phyloP scores from a whole-genome alignment of 495 filamentous ascomycete genomes.

The Podospora comata region DNA sequence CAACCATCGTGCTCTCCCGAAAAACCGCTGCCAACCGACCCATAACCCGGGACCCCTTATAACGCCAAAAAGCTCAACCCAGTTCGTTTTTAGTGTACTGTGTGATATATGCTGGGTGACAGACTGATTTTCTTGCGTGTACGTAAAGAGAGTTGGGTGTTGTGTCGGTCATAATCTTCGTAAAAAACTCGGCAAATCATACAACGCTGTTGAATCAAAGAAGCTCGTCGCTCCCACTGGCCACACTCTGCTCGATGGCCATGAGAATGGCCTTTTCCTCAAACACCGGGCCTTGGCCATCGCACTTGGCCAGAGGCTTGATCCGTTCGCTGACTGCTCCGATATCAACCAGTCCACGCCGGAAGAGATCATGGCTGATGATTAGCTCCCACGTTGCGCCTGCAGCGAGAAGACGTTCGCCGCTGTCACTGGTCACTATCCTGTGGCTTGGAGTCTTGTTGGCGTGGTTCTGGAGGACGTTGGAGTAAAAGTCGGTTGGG shows the following conservation, averaged over 20 bases:
- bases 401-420: conserved; percentile 74
- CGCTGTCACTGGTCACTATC: conserved; percentile 62
- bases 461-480: conserved; percentile 51
- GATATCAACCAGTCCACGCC: conserved; percentile 80
- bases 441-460: conserved; percentile 65
- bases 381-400: conserved; percentile 90
- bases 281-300: conserved; percentile 89
- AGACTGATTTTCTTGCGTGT: not conserved
- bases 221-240: conserved; percentile 69
- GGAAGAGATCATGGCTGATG: conserved; percentile 74
- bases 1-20: not conserved
- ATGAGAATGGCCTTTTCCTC: conserved; percentile 68
- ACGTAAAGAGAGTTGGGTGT: not conserved
- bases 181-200: not conserved
- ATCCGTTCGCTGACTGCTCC: conserved; percentile 71
- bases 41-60: not conserved
- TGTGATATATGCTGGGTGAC: not conserved
- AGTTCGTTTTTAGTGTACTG: not conserved
- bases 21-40: not conserved
- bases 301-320: conserved; percentile 74
- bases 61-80: not conserved
- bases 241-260: conserved; percentile 76
- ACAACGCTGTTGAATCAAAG: conserved; percentile 45
- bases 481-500: conserved; percentile 66
- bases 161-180: not conserved